Conservation (phyloP, 169 alveolate species). For the Plasmodium relictum region DNA sequence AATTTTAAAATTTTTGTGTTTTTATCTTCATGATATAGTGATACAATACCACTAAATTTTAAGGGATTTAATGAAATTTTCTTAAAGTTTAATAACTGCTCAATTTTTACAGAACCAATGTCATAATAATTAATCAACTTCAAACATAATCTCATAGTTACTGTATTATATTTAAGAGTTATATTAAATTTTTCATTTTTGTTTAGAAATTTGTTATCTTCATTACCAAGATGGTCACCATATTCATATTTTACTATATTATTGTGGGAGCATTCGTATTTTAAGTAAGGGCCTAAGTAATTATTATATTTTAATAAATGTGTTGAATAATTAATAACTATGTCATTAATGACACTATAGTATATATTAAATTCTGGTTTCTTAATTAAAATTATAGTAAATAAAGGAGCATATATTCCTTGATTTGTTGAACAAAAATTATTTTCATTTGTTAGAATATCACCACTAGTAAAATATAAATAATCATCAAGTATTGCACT, state of each 20-base stretch:
- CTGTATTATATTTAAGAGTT: conserved; percentile 12
- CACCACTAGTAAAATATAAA: conserved; percentile 46
- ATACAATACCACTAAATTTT: conserved; percentile 13
- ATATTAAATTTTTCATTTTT: conserved; percentile 28
- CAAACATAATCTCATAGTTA: conserved; percentile 64
- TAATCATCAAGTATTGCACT: neutral
- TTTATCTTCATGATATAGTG: conserved; percentile 30
- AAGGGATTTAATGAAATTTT: conserved; percentile 12
- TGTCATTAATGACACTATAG: conserved; percentile 31
- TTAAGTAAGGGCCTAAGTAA: conserved; percentile 47
- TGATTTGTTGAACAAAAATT: conserved; percentile 26
- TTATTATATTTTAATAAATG: conserved; percentile 34
- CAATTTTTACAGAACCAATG: conserved; percentile 54
- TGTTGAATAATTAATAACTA: conserved; percentile 17
- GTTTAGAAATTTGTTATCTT: conserved; percentile 30
- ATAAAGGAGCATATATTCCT: conserved; percentile 10
- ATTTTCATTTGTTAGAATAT: conserved; percentile 34
- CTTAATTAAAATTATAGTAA: conserved; percentile 12
- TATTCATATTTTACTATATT: conserved; percentile 33
- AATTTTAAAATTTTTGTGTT: conserved; percentile 46
- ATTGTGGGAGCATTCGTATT: conserved; percentile 63
- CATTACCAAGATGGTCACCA: conserved; percentile 15
- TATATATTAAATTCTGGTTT: conserved; percentile 27
- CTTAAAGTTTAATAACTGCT: conserved; percentile 19
- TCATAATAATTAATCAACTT: conserved; percentile 44